Conservation (phyloP, 352 stramenopile species). For the Saprolegnia parasitica region DNA sequence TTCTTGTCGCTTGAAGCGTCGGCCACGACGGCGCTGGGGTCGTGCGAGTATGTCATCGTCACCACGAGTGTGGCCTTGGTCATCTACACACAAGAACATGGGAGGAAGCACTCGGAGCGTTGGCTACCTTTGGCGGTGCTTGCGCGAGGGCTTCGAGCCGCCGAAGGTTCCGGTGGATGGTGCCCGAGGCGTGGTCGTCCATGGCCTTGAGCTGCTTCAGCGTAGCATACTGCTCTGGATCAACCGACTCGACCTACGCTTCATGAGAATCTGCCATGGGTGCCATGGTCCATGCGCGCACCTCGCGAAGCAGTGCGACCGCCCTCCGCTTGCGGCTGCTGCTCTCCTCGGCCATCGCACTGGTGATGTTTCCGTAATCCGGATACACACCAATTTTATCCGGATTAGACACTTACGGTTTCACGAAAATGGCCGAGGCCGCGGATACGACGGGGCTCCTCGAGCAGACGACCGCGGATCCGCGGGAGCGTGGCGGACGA, state of each 20-base stretch:
- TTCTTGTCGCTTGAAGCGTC: not conserved
- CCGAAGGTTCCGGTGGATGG: slow-evolving; percentile 24
- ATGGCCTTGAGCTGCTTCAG: slow-evolving; percentile 26
- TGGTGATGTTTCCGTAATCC: not conserved
- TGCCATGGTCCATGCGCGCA: not conserved
- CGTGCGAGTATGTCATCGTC: slow-evolving; percentile 24
- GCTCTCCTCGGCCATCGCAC: not conserved
- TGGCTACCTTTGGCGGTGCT: slow-evolving; percentile 16
- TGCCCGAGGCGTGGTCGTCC: slow-evolving; percentile 6
- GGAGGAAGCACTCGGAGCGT: not conserved
- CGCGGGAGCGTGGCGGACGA: no score
- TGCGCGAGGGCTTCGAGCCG: slow-evolving; percentile 4
- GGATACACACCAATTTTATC: no score
- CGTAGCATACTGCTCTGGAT: slow-evolving; percentile 13
- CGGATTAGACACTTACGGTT: no score
- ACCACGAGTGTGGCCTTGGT: slow-evolving; percentile 13
- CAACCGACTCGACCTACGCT: slow-evolving; percentile 8
- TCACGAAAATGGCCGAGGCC: no score
- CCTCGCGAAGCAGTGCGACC: not conserved
- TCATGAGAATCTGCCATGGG: not conserved
- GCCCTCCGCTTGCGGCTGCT: slow-evolving; percentile 4
- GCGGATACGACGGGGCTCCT: no score
- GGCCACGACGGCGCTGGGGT: not conserved
- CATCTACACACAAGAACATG: slow-evolving; percentile 11
- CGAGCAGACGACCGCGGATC: no score